Conservation (phyloP, 2,329 filamentous ascomycete genomes). For the Xylaria sp. region DNA sequence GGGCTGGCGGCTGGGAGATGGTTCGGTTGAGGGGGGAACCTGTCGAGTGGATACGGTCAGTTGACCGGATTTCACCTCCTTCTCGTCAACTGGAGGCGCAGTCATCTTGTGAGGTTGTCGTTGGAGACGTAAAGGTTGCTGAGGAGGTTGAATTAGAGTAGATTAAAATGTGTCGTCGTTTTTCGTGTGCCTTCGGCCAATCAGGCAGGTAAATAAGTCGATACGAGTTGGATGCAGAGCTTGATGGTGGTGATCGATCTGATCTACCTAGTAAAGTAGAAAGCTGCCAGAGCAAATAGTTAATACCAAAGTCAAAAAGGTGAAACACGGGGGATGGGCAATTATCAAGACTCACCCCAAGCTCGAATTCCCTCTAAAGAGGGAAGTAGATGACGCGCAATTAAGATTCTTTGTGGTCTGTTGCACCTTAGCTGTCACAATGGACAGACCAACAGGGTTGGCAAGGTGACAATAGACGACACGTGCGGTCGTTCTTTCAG, state of each 20-base stretch:
- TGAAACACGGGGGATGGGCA: conserved; percentile 1
- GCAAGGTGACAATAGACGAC: too few relatives aligned
- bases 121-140: neutral
- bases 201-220: neutral
- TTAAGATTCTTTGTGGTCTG: conserved; percentile 1
- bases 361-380: neutral
- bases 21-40: conserved; percentile 24
- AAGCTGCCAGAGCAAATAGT: conserved; percentile 3
- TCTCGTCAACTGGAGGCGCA: conserved; percentile 15
- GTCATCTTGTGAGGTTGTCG: conserved; percentile 19
- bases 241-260: neutral
- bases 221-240: neutral
- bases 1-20: conserved; percentile 28
- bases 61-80: conserved; percentile 19
- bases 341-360: conserved; percentile 12
- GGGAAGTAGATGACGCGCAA: neutral
- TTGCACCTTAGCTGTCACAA: conserved; percentile 10
- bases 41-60: conserved; percentile 28
- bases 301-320: neutral
- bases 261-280: neutral
- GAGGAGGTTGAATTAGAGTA: conserved; percentile 2
- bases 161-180: conserved; percentile 20
- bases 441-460: conserved; percentile 4
- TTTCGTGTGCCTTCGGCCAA: neutral
- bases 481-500: conserved; percentile 1